Percentiles rank a stretch among this genome's conserved stretches.
Evolutionary conservation across 2,329 filamentous ascomycete species (phyloP).

Genomic region (Zymoseptoria crescenta): DNA sequence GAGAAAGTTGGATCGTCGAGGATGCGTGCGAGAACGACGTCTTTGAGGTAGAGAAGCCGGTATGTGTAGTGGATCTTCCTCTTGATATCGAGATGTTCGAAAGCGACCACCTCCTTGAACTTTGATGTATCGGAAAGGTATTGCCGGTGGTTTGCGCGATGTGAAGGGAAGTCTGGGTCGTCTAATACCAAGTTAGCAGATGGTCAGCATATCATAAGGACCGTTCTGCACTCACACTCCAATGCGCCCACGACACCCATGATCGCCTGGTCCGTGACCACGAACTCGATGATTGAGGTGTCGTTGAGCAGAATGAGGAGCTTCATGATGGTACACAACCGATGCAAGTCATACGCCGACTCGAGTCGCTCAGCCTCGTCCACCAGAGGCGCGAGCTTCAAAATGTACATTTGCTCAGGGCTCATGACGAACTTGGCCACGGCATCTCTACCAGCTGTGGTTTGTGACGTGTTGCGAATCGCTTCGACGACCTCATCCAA

Average conservation of each 20-base stretch:
- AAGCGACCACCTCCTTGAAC: conserved; percentile 93
- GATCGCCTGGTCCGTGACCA: conserved; percentile 82
- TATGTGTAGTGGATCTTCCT: conserved; percentile 96
- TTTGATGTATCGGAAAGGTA: conserved; percentile 82
- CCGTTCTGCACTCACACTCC: conserved; percentile 53
- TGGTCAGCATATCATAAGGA: neutral
- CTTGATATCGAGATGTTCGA: conserved; percentile 71
- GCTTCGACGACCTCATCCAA: conserved; percentile 75
- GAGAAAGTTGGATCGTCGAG: conserved; percentile 97
- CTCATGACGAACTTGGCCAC: conserved; percentile 78
- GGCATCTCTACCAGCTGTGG: conserved; percentile 70
- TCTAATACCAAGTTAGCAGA: conserved; percentile 43
- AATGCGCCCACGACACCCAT: conserved; percentile 89
- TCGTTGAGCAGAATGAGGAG: conserved; percentile 90
- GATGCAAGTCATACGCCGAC: conserved; percentile 75
- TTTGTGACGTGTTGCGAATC: conserved; percentile 71
- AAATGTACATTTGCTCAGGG: conserved; percentile 66
- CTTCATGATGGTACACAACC: conserved; percentile 97
- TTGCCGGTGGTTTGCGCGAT: conserved; percentile 94
- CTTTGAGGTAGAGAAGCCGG: conserved; percentile 90
- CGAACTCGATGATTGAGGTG: conserved; percentile 85
- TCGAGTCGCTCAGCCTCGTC: conserved; percentile 87
- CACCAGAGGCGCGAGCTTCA: conserved; percentile 77
- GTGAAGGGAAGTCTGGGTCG: conserved; percentile 92
- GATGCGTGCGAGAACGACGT: conserved; percentile 94